Base-by-base conservation (phyloP, 2,329 filamentous ascomycete species). In the Coniella lustricola region DNA sequence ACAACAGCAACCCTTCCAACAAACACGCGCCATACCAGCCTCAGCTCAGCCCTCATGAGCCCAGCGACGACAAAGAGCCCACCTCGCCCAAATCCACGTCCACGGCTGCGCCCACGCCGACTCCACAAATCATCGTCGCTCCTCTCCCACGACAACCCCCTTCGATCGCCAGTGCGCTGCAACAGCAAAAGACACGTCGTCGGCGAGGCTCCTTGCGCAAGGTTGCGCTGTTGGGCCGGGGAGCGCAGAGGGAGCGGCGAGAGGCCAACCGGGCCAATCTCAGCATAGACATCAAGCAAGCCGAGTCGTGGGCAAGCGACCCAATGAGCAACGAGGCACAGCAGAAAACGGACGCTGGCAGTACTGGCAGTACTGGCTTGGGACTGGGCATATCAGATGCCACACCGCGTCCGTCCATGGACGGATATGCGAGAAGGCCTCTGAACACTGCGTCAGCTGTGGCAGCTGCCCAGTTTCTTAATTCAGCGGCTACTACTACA, bases 151-250 rank as follows among this genome's bases (percentile, higher is more conserved):
- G 62, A 57, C 31, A 55, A 62, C 37, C 59, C 60, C 21, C 62
- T 64, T 49, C 56, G 48, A 22, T 67, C 64, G 33, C 71, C 69
- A 21, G 62, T 75, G 44, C 74, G 13, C 32, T 71, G 53, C 61
- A 71, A 53, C 62, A 68, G 55, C 70, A 75, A 50, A 76, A 69
- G 62, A 80, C 80, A 40, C 74, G 89, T 48, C 82, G 83, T 58
- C 80, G 90, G 51, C 87, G 86, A 62, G 90, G 89, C 3, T 95
- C 90, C 10, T 72, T 96, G 63, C 79, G 90, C 51, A 95, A 95
- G 67, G 88, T 87, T 10, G 90, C 89, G 21, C 72, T 95, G 42
- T 74, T 95, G 16, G 87, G 88, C 14, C 85, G 85, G 54, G 84
- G 84, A 53, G 79, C 75, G 47, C 81, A 78, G 63, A 74, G 77